Evolutionary conservation across 768 basidiomycete species (phyloP).

Genomic region (Psilocybe subaeruginosa): DNA sequence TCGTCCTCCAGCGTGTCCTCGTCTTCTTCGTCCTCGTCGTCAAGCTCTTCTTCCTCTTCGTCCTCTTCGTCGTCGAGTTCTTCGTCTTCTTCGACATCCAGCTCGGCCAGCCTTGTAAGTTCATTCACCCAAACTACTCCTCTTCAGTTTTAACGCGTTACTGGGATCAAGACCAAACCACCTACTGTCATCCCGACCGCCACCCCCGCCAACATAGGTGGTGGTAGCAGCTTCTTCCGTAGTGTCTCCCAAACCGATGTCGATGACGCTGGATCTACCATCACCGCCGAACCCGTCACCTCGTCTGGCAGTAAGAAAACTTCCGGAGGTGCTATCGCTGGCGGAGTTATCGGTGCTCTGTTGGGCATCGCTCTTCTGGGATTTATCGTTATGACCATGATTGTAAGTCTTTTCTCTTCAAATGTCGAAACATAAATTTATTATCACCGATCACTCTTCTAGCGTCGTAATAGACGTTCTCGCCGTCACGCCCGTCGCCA

Average conservation of each 20-base stretch:
- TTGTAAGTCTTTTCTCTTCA: slow-evolving; percentile 29
- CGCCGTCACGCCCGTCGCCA: slow-evolving; percentile 25
- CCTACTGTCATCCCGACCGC: slow-evolving; percentile 6
- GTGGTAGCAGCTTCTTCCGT: slow-evolving; percentile 22
- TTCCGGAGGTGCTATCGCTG: slow-evolving; percentile 46
- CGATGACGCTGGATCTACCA: slow-evolving; percentile 18
- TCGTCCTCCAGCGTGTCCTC: slow-evolving; percentile 5
- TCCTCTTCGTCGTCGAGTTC: slow-evolving; percentile 15
- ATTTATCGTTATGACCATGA: slow-evolving; percentile 40
- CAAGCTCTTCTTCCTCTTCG: slow-evolving; percentile 14
- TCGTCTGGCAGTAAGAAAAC: slow-evolving; percentile 21
- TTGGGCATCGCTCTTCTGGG: slow-evolving; percentile 38
- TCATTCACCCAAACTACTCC: not conserved
- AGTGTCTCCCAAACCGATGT: slow-evolving; percentile 17
- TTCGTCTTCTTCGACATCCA: slow-evolving; percentile 11
- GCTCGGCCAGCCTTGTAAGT: slow-evolving; percentile 14
- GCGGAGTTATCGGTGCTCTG: slow-evolving; percentile 40
- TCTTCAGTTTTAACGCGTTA: not conserved
- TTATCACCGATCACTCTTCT: not conserved
- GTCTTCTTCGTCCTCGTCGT: slow-evolving; percentile 17
- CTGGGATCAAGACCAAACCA: slow-evolving; percentile 11
- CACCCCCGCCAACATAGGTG: slow-evolving; percentile 6
- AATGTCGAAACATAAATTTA: not conserved
- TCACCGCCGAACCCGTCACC: slow-evolving; percentile 20
- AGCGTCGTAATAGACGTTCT: slow-evolving; percentile 41